These are phyloP conservation scores for Schwanniomyces etchellsii DNA, from an alignment of 1,139 yeast genomes.

Conservation along the genomic window DNA sequence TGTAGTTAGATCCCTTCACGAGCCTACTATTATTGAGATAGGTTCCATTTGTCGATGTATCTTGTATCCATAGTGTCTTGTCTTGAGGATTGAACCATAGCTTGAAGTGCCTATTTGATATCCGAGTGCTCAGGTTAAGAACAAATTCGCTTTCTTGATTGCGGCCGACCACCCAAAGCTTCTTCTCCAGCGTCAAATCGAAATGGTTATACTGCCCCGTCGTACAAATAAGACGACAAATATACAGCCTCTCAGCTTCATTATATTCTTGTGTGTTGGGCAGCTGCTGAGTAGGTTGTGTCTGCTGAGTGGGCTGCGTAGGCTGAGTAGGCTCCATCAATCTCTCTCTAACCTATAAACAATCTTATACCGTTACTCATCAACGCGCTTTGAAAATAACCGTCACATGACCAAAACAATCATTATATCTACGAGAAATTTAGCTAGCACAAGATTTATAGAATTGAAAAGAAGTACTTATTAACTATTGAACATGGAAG, in stretches of 20 bases:
- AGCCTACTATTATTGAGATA: conserved; percentile 69
- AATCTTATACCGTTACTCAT: not conserved
- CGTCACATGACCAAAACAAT: conserved; percentile 1
- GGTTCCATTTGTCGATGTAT: conserved; percentile 85
- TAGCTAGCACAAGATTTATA: too few relatives aligned
- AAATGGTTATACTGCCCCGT: conserved; percentile 50
- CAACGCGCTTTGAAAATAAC: conserved; percentile 2
- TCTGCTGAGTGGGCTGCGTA: conserved; percentile 47
- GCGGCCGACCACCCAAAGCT: conserved; percentile 77
- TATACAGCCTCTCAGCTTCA: conserved; percentile 23
- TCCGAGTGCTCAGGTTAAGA: conserved; percentile 56
- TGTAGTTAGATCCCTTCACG: conserved; percentile 75
- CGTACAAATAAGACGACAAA: conserved; percentile 59
- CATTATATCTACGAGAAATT: too few relatives aligned
- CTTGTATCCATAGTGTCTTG: conserved; percentile 59
- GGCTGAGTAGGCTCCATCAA: conserved; percentile 7
- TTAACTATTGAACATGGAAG: too few relatives aligned
- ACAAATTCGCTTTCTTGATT: conserved; percentile 61
- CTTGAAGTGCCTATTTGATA: conserved; percentile 75
- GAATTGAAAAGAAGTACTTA: too few relatives aligned
- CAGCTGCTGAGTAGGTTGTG: conserved; percentile 64
- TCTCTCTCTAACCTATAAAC: not conserved
- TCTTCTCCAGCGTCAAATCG: conserved; percentile 34
- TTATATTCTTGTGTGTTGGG: conserved; percentile 30
- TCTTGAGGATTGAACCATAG: conserved; percentile 55